Percentiles rank a stretch among this genome's conserved stretches.
Conservation (phyloP, 805 yeast species). For the Starmera amethionina region DNA sequence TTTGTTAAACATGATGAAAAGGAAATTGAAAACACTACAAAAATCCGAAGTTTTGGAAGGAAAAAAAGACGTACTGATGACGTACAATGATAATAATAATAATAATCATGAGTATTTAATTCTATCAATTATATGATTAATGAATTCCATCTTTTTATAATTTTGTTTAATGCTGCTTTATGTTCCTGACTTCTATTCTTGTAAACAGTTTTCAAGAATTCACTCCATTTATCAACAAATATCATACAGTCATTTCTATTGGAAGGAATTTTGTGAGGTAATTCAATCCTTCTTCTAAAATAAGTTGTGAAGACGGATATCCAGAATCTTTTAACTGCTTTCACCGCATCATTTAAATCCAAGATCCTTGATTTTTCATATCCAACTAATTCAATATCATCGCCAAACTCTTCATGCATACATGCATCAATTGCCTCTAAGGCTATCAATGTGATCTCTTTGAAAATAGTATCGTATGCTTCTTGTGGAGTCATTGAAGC, state of each 20-base stretch:
- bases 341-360: slow-evolving; percentile 32
- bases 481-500: slow-evolving; percentile 6
- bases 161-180: slow-evolving; percentile 19
- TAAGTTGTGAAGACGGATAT: slow-evolving; percentile 48
- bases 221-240: slow-evolving; percentile 45
- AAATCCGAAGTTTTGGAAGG: slow-evolving; percentile 3
- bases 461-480: slow-evolving; percentile 21
- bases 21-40: slow-evolving; percentile 37
- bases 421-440: slow-evolving; percentile 39
- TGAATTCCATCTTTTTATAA: slow-evolving; percentile 26
- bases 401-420: slow-evolving; percentile 45
- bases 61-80: no score
- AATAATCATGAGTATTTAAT: no score
- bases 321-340: slow-evolving; percentile 36
- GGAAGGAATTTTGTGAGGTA: slow-evolving; percentile 21
- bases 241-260: slow-evolving; percentile 19
- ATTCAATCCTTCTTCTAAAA: slow-evolving; percentile 20
- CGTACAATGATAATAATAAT: background rate
- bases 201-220: slow-evolving; percentile 34
- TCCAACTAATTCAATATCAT: slow-evolving; percentile 40
- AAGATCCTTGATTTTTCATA: slow-evolving; percentile 29
- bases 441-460: slow-evolving; percentile 31
- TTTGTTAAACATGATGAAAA: slow-evolving; percentile 44
- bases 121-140: slow-evolving; percentile 5
- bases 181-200: slow-evolving; percentile 22